A percentile compares a stretch with the other conserved stretches of the same genome.
Conservation (phyloP, 306 rosid genomes). For the Cucurbita maxima region DNA sequence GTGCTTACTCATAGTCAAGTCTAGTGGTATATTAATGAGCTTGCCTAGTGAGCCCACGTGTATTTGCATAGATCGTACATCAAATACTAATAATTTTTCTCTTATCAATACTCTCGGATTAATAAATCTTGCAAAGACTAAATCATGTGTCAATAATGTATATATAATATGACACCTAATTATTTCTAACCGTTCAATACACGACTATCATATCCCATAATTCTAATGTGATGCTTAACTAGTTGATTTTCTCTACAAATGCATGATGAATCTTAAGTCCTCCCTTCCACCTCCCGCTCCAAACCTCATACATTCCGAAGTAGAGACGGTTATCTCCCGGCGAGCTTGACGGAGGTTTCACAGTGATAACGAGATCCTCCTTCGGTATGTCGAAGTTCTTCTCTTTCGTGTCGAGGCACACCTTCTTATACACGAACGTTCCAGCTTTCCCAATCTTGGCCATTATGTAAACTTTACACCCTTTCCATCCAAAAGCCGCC, state of each 20-base stretch:
- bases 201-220: too few species aligned
- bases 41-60: too few species aligned
- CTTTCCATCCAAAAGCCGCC: conserved; percentile 53
- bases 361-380: neutral
- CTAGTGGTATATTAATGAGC: too few species aligned
- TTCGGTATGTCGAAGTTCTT: neutral
- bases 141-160: too few species aligned
- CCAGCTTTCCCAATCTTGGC: conserved; percentile 57
- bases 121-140: too few species aligned
- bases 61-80: too few species aligned
- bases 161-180: too few species aligned
- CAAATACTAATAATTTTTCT: too few species aligned
- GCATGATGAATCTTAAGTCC: conserved; percentile 44
- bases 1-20: too few species aligned
- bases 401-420: neutral
- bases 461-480: conserved; percentile 37
- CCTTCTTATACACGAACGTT: neutral
- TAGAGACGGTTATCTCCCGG: neutral
- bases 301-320: conserved; percentile 80
- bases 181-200: too few species aligned
- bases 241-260: neutral
- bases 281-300: conserved; percentile 89
- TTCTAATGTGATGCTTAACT: too few species aligned
- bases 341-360: neutral
- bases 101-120: too few species aligned